Base-by-base conservation (phyloP, 805 yeast genomes). In the Metschnikowia sp. region DNA sequence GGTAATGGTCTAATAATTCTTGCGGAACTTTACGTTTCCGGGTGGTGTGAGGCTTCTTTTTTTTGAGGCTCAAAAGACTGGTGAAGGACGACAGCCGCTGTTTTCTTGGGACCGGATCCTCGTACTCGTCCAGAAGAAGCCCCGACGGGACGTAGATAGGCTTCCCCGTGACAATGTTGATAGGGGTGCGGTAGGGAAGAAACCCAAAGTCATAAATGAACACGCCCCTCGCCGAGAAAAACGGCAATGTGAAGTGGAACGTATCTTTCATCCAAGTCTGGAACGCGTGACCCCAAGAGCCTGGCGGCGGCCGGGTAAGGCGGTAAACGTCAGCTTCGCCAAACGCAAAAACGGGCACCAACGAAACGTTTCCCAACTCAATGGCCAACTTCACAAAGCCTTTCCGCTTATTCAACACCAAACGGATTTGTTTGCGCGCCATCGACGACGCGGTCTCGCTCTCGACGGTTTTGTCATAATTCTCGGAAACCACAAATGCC, bases 201-300 rank as follows among this genome's bases (percentile, higher is more conserved):
- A 94, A 68, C 0, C 99, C 99, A 68, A 86, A 88, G 62, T 90
- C 96, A 58, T 91, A 88, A 59, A 92, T 88, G 68, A 92, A 91
- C 0, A 94, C 74, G 0, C 98, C 97, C 39, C 98, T 74, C 1
- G 97, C 97, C 62, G 88, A 84, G 68, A 94, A 86, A 41, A 94
- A 79, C 1, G 99, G 99, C 5, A 94, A 59, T 0, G 99, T 91
- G 66, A 92, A 92, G 1, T 92, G 94, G 44, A 83, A 76, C 33
- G 69, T 74, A 29, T 71, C 71, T 58, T 94, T 92, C 60, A 92
- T 62, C 82, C 88, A 80, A 32, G 76, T 64, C 64, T 92, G 98
- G 44, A 86, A 62, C 46, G 71, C 69, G 57, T 81, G 76, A 77
- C 76, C 62, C 63, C 57, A 59, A 36, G 77, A 58, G 32, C 76